A percentile compares a stretch with the other conserved stretches of the same genome.
phyloP scores from a whole-genome alignment of 768 basidiomycete species.

The Suillus ampliporus region DNA sequence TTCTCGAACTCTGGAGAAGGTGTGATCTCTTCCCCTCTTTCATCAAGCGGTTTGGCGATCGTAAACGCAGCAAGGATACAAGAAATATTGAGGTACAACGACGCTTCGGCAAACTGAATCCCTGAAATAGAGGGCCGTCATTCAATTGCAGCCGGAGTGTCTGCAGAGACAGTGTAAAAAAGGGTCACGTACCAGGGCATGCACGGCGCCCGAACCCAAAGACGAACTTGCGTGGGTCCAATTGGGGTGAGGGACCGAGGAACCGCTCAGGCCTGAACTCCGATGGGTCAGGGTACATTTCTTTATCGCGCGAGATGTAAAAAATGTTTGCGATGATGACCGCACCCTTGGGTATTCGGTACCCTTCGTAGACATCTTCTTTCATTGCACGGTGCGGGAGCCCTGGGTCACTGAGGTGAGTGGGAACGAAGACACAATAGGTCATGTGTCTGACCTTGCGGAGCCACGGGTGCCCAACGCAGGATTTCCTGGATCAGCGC shows the following conservation, averaged over 20 bases:
- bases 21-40: slow-evolving; percentile 1
- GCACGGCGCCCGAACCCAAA: slow-evolving; percentile 25
- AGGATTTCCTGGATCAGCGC: slow-evolving; percentile 29
- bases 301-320: slow-evolving; percentile 16
- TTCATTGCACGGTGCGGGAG: neutral
- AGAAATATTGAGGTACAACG: slow-evolving; percentile 42
- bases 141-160: neutral
- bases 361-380: slow-evolving; percentile 26
- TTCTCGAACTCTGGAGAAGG: neutral
- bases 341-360: slow-evolving; percentile 2
- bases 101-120: slow-evolving; percentile 37
- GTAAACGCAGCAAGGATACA: slow-evolving; percentile 45
- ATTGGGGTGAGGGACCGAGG: slow-evolving; percentile 27
- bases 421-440: no score
- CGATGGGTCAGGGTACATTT: slow-evolving; percentile 52
- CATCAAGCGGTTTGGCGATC: slow-evolving; percentile 42
- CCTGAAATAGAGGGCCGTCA: neutral
- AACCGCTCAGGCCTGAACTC: slow-evolving; percentile 55
- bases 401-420: neutral
- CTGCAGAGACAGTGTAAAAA: neutral
- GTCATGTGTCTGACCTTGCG: neutral
- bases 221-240: slow-evolving; percentile 17
- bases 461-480: slow-evolving; percentile 26
- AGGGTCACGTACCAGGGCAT: slow-evolving; percentile 22
- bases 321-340: neutral